Evolutionary conservation across 225 moss, liverwort and hornwort species (phyloP), one percentile per base, ranked within the genome.

Genomic region (Climacium dendroides): DNA sequence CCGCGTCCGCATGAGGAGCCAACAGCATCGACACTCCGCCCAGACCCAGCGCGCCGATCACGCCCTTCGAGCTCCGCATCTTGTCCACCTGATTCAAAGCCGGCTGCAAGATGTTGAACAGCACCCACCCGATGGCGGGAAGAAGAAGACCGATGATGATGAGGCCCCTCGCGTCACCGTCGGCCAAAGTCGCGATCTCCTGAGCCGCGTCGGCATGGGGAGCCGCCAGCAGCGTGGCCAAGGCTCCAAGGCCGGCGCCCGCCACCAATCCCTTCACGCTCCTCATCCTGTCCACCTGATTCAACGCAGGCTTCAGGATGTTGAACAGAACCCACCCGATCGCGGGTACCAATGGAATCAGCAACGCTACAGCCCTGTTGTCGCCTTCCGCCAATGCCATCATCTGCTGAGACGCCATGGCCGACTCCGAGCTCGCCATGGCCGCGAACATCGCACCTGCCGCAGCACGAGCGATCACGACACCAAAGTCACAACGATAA

Each of bases 301-400:
- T 99, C 89, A 99, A 73, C 10, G 93, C 98, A 66, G 98, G 98
- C 89, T 95, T 90, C 81, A 99, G 74, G 73, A 99, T 99, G 92
- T 99, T 99, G 93, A 92, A 99, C 81, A 97, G 63, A 74, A 99
- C 97, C 98, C 98, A 99, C 41, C 98, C 98, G 81, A 99, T 58
- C 48, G 98, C 98, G 1, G 98, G 97, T 1, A 96, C 91, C 92
- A 99, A 79, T 13, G 98, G 98, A 69, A 98, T 86, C n/a, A 98
- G 90, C 60, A 98, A 90, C 1, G 93, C 91, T 4, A 94, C 2
- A n/a, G 83, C 96, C 82, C 96, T 87, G 89, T 83, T 95, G 88
- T 96, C 98, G 35, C 95, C 96, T 67, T 93, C 93, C 69, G 95
- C 96, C 82, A 95, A 92, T 69, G 96, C 94, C 95, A 96, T 94